These are phyloP conservation scores for Teunomyces atbi DNA, from an alignment of 805 yeast genomes.

Conservation along the genomic window DNA sequence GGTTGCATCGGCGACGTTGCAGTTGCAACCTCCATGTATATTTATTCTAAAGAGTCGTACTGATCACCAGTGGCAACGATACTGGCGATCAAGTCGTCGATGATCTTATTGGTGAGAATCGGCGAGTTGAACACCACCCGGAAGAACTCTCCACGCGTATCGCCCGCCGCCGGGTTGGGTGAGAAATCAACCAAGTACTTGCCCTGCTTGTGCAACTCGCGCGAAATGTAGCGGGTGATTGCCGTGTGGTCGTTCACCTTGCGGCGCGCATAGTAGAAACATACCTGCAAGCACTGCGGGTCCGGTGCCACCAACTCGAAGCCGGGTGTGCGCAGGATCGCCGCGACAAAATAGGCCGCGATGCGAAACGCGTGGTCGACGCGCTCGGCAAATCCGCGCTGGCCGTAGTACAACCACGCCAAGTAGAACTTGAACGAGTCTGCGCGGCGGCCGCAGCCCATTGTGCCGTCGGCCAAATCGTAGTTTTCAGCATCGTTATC, in stretches of 20 bases:
- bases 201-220: constrained; percentile 58
- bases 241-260: constrained; percentile 36
- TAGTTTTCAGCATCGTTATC: constrained; percentile 52
- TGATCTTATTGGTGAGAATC: constrained; percentile 31
- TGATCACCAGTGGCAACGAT: constrained; percentile 17
- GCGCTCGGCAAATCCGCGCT: constrained; percentile 59
- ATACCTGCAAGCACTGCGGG: constrained; percentile 81
- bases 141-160: constrained; percentile 71
- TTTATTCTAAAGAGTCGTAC: neutral
- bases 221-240: constrained; percentile 61
- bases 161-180: constrained; percentile 53
- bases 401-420: constrained; percentile 81
- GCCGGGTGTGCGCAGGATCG: constrained; percentile 35
- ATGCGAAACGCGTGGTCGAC: constrained; percentile 72
- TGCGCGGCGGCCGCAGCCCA: constrained; percentile 89
- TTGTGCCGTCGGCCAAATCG: constrained; percentile 85
- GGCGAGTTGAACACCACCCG: constrained; percentile 84
- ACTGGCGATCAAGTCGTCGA: constrained; percentile 35
- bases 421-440: constrained; percentile 77
- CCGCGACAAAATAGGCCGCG: constrained; percentile 57
- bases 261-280: constrained; percentile 66
- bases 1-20: neutral
- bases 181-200: constrained; percentile 75
- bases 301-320: constrained; percentile 48
- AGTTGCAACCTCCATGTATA: neutral